Evolutionary conservation across 208 protist genomes (phyloP), one percentile per base, ranked within the genome.

Genomic region (Strigomonas galati): DNA sequence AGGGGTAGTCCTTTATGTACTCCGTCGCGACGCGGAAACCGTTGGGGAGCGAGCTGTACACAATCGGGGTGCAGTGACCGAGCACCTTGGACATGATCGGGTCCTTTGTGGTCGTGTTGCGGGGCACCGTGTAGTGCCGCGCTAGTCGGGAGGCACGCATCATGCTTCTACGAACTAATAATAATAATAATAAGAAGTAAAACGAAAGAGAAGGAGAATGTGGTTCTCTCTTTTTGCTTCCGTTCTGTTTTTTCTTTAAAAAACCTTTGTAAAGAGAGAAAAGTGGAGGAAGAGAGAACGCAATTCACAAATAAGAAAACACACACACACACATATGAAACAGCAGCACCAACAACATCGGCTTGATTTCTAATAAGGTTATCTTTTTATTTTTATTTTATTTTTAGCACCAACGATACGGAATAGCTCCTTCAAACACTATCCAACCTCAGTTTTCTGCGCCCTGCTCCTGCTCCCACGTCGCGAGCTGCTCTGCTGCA

Each of bases 11-110:
- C 52, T 77, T 76, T 15, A 89, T 77, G 71, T 97, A 87, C 81
- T 99, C 97, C 26, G 95, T 98, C n/a, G 97, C 97, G 30, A 99
- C 97, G 30, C 98, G 85, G 48, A 99, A 87, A n/a, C 97, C 97
- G 77, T 99, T 99, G 30, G 81, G 64, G 21, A 99, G 81, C 3
- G 88, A 92, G 44, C 93, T 95, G 60, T 98, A 92, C 59, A 95
- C 76, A 35, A 97, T 85, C 19, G 88, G 79, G 24, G 87, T 88
- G 72, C 82, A 89, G 62, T 82, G 84, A 26, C 66, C 60, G n/a
- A 95, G 60, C 23, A 72, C 59, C 24, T 57, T 63, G 53, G 70
- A 68, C 55, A 79, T 91, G n/a, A 76, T 48, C 3, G 81, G 67
- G 67, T 91, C 71, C 26, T 70, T 67, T 26, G 81, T 24, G 1